Base-by-base conservation (phyloP, 208 protist genomes). In the Leishmania arabica region DNA sequence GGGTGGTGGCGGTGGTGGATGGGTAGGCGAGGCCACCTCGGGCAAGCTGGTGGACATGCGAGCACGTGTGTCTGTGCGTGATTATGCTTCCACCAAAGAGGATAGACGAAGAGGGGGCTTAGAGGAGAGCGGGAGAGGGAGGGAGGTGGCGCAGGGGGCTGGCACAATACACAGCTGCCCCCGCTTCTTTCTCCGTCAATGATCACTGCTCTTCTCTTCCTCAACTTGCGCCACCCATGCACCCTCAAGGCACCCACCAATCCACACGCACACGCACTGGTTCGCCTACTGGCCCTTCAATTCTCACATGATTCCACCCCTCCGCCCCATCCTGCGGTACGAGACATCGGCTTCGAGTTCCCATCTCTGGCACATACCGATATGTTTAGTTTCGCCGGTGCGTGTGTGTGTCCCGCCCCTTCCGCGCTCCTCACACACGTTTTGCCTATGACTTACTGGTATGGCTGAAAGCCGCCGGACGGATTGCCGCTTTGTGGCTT, bases 391-490 rank as follows among this genome's bases (percentile, higher is more conserved):
- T 8, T 53, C 27, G 15, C 17, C 49, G 5, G 37, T 40, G 37
- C 1, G 37, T 40, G 49, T 7, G 37, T 40, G 5, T 53, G 49
- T 7, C 19, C 17, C 37, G 9, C 2, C 19, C 19, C 68, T 40
- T 54, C 42, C 17, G 37, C 34, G 0, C 51, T 42, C 71, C 7
- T 40, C 19, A 17, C 53, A n/a, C 19, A 17, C 62, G 72, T 31
- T 68, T 34, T 40, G 54, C 45, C 15, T 9, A 56, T 40, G 56
- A 19, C 17, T 82, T 85, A 90, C 66, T 92, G 86, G 58, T 87
- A 93, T 0, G 90, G 90, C 78, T 93, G 90, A 76, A 90, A 93
- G 64, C 84, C 84, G 64, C 87, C 87, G 1, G 85, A 71, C 13
- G 81, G 51, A 58, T 60, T 73, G 15, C 40, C 80, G 51, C 88